phyloP scores from a whole-genome alignment of 768 basidiomycete genomes.

The Panellus pusillus region DNA sequence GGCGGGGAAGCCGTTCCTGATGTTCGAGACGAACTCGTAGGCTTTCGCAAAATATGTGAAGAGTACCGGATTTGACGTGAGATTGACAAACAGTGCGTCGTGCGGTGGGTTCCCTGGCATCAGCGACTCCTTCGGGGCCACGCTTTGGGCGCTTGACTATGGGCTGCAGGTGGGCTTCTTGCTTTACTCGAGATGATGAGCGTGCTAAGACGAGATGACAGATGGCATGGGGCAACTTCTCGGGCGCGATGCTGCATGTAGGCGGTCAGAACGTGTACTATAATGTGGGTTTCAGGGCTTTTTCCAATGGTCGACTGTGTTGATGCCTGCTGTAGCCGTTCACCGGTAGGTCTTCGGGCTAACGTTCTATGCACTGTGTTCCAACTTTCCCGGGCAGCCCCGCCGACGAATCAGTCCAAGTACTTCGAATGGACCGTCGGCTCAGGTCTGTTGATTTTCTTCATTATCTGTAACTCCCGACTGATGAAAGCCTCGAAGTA shows the following conservation, averaged over 20 bases:
- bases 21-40: conserved; percentile 55
- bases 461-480: neutral
- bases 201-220: conserved; percentile 30
- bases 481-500: neutral
- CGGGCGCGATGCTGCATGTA: conserved; percentile 53
- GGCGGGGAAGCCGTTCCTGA: conserved; percentile 50
- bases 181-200: neutral
- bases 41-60: no score
- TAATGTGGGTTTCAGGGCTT: conserved; percentile 45
- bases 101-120: conserved; percentile 71
- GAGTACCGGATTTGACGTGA: no score
- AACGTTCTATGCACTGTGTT: neutral
- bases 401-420: conserved; percentile 53
- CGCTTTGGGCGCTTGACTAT: conserved; percentile 67
- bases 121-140: conserved; percentile 60
- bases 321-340: conserved; percentile 27
- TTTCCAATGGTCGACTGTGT: neutral
- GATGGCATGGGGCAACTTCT: conserved; percentile 61
- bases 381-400: conserved; percentile 27
- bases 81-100: conserved; percentile 61
- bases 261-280: conserved; percentile 71
- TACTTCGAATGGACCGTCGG: conserved; percentile 73
- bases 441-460: neutral
- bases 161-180: conserved; percentile 37
- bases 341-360: conserved; percentile 46